These are phyloP conservation scores for Larix sibirica DNA, from an alignment of 83 land plant genomes.

Conservation along the genomic window DNA sequence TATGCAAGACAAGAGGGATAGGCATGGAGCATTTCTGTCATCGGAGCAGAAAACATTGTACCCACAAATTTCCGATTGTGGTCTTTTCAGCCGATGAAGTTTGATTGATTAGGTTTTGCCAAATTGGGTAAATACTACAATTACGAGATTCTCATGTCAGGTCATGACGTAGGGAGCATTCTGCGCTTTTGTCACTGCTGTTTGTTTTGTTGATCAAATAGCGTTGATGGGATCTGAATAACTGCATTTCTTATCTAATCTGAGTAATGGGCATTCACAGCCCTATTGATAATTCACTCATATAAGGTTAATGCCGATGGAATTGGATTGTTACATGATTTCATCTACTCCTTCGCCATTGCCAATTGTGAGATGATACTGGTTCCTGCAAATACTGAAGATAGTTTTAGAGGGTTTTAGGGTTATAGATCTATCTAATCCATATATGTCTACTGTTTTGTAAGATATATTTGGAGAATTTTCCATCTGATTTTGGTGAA, in stretches of 20 bases:
- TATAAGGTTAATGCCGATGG: neutral
- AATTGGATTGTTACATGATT: neutral
- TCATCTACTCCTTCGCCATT: neutral
- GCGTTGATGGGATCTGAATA: neutral
- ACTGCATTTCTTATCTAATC: neutral
- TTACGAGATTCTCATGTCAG: conserved; percentile 14
- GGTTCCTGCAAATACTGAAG: neutral
- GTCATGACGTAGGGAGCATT: neutral
- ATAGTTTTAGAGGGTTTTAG: neutral
- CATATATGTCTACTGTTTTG: neutral
- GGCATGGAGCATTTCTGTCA: conserved; percentile 1
- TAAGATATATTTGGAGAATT: neutral
- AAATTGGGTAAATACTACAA: neutral
- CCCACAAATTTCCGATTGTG: neutral
- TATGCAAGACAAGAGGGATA: neutral
- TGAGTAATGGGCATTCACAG: neutral
- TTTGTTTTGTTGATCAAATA: neutral
- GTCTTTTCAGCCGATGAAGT: too few species aligned
- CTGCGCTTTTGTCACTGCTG: neutral
- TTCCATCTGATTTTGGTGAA: neutral
- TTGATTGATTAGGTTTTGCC: neutral
- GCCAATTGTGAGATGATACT: neutral
- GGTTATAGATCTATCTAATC: neutral
- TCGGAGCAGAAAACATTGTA: neutral
- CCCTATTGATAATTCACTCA: neutral